Conservation (phyloP, 192 early-diverging fungal species). For the Geranomyces variabilis region DNA sequence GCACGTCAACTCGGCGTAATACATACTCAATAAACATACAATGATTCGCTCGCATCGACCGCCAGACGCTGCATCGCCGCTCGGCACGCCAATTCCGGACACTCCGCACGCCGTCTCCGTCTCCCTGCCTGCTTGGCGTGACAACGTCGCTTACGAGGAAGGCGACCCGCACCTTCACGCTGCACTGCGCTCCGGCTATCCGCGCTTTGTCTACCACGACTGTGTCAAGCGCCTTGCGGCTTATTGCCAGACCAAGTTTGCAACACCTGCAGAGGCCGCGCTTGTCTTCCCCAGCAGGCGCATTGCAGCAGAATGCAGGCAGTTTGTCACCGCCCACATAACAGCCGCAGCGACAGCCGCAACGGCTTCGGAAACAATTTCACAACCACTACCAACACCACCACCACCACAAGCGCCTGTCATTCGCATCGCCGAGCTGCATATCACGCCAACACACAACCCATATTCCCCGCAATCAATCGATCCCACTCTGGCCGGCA, state of each 20-base stretch:
- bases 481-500: slow-evolving; percentile 46
- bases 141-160: slow-evolving; percentile 93
- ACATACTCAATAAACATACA: too few relatives aligned
- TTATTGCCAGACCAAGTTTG: slow-evolving; percentile 49
- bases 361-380: too few relatives aligned
- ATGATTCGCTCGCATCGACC: too few relatives aligned
- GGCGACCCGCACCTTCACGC: slow-evolving; percentile 70
- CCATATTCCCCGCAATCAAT: slow-evolving; percentile 43
- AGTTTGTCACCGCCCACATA: slow-evolving; percentile 50
- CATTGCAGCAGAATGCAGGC: slow-evolving; percentile 67
- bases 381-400: slow-evolving; percentile 18
- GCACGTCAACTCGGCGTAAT: too few relatives aligned
- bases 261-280: slow-evolving; percentile 63
- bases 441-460: slow-evolving; percentile 52
- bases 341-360: neutral
- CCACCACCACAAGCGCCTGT: slow-evolving; percentile 7
- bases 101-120: slow-evolving; percentile 74
- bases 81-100: slow-evolving; percentile 25
- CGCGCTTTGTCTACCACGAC: slow-evolving; percentile 88
- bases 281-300: slow-evolving; percentile 77
- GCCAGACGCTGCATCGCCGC: neutral
- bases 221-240: slow-evolving; percentile 54
- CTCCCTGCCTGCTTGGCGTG: slow-evolving; percentile 84
- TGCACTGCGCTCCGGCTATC: slow-evolving; percentile 84
- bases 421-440: slow-evolving; percentile 70